Percentiles rank a stretch among this genome's conserved stretches.
Evolutionary conservation across 1,284 basidiomycete species (phyloP).

Genomic region (Ustilago tritici): DNA sequence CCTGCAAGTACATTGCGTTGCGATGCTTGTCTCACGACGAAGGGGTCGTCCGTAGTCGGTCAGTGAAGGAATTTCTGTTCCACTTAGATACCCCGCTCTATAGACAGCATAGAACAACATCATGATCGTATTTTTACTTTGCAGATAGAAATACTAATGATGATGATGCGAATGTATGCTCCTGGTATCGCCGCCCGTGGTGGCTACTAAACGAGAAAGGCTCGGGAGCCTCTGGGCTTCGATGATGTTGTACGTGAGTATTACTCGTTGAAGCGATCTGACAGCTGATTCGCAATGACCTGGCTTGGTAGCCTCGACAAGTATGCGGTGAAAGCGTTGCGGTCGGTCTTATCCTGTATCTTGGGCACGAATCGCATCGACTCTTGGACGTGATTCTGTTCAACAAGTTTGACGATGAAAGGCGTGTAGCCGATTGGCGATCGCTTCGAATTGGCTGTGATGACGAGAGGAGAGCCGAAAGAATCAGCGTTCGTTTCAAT

Average conservation of each 20-base stretch:
- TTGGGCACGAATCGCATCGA: conserved; percentile 57
- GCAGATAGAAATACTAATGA: not conserved
- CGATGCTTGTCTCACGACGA: conserved; percentile 35
- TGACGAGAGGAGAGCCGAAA: not conserved
- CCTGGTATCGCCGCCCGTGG: not conserved
- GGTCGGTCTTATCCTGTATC: conserved; percentile 57
- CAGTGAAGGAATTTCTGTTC: conserved; percentile 6
- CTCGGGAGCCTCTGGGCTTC: not conserved
- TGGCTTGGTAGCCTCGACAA: conserved; percentile 33
- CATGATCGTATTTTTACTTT: not conserved
- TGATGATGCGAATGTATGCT: not conserved
- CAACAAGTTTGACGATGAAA: conserved; percentile 56
- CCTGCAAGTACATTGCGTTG: conserved; percentile 14
- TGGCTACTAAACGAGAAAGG: not conserved
- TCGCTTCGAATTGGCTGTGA: conserved; percentile 71
- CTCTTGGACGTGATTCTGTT: conserved; percentile 57
- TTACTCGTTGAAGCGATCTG: conserved; percentile 38
- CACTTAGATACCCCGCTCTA: not conserved
- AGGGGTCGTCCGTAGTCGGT: conserved; percentile 26
- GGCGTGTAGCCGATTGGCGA: conserved; percentile 87
- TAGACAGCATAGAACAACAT: not conserved
- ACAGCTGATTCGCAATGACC: conserved; percentile 38
- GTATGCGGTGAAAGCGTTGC: conserved; percentile 38
- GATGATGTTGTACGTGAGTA: not conserved
- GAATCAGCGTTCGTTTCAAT: not conserved